phyloP scores from a whole-genome alignment of 2,329 filamentous ascomycete genomes.

The Trichoderma citrinoviride region DNA sequence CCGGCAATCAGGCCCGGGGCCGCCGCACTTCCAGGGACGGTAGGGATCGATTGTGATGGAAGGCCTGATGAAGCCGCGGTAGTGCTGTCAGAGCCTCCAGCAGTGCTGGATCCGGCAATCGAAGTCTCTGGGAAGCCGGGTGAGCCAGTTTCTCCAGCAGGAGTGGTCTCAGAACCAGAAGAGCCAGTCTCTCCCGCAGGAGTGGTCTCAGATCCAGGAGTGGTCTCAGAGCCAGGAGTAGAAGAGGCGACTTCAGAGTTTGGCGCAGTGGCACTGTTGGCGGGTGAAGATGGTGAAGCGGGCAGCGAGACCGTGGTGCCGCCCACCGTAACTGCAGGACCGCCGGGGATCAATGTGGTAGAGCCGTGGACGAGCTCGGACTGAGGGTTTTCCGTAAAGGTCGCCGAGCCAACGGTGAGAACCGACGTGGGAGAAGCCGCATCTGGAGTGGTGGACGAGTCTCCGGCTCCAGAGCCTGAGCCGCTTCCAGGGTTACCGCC shows the following conservation, averaged over 20 bases:
- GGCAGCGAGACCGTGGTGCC: constrained; percentile 13
- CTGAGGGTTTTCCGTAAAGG: constrained; percentile 16
- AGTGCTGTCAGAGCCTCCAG: neutral
- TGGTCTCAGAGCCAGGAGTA: neutral
- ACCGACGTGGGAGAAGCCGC: neutral
- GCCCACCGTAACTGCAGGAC: constrained; percentile 8
- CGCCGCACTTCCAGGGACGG: neutral
- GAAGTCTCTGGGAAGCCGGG: neutral
- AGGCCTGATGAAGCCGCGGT: constrained; percentile 3
- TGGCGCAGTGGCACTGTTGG: constrained; percentile 3
- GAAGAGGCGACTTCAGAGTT: neutral
- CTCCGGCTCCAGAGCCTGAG: neutral
- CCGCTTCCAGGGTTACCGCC: neutral
- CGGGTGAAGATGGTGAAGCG: neutral
- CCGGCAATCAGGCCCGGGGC: neutral
- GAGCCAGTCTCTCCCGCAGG: neutral
- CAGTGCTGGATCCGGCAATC: neutral
- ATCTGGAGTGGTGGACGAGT: neutral
- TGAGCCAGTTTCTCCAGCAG: neutral
- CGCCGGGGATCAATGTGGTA: constrained; percentile 4
- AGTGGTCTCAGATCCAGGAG: too few relatives aligned
- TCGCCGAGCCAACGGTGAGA: constrained; percentile 1
- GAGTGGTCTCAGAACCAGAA: neutral
- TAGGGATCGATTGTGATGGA: neutral
- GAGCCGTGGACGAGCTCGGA: constrained; percentile 6